Evolutionary conservation across 1,139 yeast genomes (phyloP).

Genomic region (Casaregolazyma lundiana): DNA sequence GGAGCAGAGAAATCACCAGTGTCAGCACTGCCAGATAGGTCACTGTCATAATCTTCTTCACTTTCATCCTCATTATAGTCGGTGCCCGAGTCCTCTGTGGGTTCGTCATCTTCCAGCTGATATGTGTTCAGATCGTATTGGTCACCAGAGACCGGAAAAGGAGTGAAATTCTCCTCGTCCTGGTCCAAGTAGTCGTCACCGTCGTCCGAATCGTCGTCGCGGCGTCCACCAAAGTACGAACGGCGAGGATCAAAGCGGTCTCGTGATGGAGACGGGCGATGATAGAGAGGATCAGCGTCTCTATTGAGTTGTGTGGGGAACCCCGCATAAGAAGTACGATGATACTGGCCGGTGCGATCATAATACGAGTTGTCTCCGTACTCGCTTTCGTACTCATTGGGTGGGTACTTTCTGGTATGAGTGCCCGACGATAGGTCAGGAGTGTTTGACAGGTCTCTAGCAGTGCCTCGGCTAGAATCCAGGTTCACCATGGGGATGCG

Average conservation of each 20-base stretch:
- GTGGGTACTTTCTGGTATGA: neutral
- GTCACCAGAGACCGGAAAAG: constrained; percentile 37
- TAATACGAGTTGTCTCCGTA: neutral
- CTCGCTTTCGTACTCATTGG: too few relatives aligned
- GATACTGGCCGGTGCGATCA: neutral
- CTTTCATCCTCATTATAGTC: constrained; percentile 21
- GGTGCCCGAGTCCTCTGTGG: constrained; percentile 17
- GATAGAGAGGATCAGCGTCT: neutral
- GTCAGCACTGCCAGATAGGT: neutral
- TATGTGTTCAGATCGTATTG: constrained; percentile 38
- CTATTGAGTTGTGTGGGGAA: neutral
- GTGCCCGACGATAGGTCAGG: neutral
- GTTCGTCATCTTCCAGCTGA: constrained; percentile 27
- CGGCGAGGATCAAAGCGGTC: neutral
- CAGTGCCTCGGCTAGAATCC: neutral
- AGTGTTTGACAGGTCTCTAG: neutral
- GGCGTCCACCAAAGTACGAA: neutral
- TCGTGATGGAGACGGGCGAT: neutral
- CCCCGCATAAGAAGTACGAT: neutral
- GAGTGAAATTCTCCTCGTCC: constrained; percentile 29
- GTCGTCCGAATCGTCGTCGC: constrained; percentile 20
- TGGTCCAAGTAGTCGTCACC: constrained; percentile 20
- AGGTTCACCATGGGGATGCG: neutral
- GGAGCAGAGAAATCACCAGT: constrained; percentile 11
- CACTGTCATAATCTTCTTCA: constrained; percentile 12